Evolutionary conservation across 805 yeast species (phyloP).

Genomic region (Myxozyma sirexii): DNA sequence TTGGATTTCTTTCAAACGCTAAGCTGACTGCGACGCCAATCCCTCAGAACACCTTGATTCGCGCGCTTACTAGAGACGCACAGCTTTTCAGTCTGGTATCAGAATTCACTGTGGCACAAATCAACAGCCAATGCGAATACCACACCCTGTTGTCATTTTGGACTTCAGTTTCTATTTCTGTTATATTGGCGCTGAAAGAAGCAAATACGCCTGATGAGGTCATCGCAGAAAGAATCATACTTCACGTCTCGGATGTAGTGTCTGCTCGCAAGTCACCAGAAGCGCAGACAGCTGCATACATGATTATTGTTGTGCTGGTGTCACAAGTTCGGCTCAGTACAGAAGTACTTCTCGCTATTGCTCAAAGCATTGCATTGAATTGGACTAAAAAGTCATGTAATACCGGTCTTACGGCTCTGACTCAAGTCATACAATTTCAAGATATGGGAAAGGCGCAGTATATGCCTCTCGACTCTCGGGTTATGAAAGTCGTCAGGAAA

Average conservation of each 20-base stretch:
- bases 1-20: slow-evolving; percentile 68
- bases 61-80: slow-evolving; percentile 63
- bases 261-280: slow-evolving; percentile 47
- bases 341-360: slow-evolving; percentile 61
- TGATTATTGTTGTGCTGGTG: slow-evolving; percentile 74
- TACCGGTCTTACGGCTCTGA: slow-evolving; percentile 28
- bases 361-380: slow-evolving; percentile 57
- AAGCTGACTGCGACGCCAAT: slow-evolving; percentile 68
- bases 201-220: slow-evolving; percentile 40
- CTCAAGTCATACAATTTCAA: slow-evolving; percentile 25
- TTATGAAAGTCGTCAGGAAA: slow-evolving; percentile 30
- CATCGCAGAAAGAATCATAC: slow-evolving; percentile 44
- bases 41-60: slow-evolving; percentile 66
- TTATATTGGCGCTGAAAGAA: slow-evolving; percentile 64
- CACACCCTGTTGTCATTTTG: slow-evolving; percentile 77
- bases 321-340: slow-evolving; percentile 66
- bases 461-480: slow-evolving; percentile 31
- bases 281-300: slow-evolving; percentile 79
- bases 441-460: slow-evolving; percentile 28
- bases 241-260: slow-evolving; percentile 42
- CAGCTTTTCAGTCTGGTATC: slow-evolving; percentile 70
- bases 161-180: slow-evolving; percentile 68
- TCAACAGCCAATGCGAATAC: slow-evolving; percentile 60
- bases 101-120: slow-evolving; percentile 53
- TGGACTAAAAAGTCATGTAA: slow-evolving; percentile 39